Evolutionary conservation across 306 rosid genomes (phyloP), one percentile per base, ranked within the genome.

Genomic region (Fragaria nilgerrensis): DNA sequence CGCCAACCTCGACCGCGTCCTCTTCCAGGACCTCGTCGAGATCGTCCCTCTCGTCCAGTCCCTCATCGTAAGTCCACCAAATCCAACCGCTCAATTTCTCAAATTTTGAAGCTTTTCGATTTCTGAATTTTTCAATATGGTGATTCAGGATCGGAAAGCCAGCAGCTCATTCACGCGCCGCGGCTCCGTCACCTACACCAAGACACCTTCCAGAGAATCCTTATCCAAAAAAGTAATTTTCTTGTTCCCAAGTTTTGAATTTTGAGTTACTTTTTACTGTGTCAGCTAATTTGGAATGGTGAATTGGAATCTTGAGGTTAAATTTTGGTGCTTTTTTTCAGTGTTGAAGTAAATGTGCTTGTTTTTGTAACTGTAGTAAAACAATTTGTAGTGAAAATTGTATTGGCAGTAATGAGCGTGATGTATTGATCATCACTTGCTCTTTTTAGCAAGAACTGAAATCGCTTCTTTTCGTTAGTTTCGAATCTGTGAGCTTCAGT

Each of bases 11-110:
- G 93, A 89, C 89, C 97, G 91, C 49, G 98, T 43, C 70, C 97
- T 95, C 77, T 95, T 80, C 89, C 85, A 95, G 5, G 94, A 95
- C 88, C 96, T 95, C 43, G 96, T 92, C 58, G 89, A 88, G 80
- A 92, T 95, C 75, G 96, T 94, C 43, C 97, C 96, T 49, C 97
- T 94, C 32, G 94, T 92, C 78, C 94, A 94, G 75, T 92, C 97
- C 52, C 96, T 94, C 85, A 94, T 90, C 76, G 90, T 92, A 87
- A 88, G 67, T 25, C n/a, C 25, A 55, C 43, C 55, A 53, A 6
- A 7, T 62, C 13, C n/a, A 17, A 16, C 56, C 4, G 2, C 62
- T 65, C 52, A 27, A 10, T 27, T 32, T 72, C 67, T 29, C 11
- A 12, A 52, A 49, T 41, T 32, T 20, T 23, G 17, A 19, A 37